These are phyloP conservation scores for Diospyros lotus DNA, from an alignment of 148 eudicot genomes.

Conservation along the genomic window DNA sequence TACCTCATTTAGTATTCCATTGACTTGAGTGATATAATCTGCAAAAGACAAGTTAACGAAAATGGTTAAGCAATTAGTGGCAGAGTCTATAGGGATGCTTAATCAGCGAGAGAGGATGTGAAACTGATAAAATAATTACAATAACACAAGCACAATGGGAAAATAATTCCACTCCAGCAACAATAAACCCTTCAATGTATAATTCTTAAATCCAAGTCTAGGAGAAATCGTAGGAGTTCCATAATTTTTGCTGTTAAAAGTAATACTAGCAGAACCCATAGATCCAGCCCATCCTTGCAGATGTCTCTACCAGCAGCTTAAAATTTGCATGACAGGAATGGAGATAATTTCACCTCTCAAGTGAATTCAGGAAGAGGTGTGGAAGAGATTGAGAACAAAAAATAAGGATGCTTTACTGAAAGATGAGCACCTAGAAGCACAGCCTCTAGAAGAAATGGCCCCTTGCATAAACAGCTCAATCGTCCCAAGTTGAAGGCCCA, in stretches of 20 bases:
- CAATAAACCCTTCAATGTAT: background rate
- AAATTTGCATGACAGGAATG: background rate
- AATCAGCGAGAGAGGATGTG: background rate
- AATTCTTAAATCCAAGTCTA: background rate
- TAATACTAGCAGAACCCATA: background rate
- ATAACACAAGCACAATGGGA: background rate
- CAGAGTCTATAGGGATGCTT: background rate
- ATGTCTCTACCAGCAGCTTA: background rate
- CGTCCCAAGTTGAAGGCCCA: conserved; percentile 79
- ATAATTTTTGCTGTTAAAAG: too few relatives aligned
- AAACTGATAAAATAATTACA: too few relatives aligned
- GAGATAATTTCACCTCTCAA: background rate
- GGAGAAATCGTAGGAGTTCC: background rate
- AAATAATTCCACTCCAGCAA: background rate
- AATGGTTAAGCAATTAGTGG: background rate
- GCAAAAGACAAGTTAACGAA: background rate
- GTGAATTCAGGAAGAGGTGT: background rate
- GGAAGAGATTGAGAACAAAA: background rate
- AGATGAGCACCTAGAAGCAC: background rate
- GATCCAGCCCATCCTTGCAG: background rate
- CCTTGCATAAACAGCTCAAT: conserved; percentile 14
- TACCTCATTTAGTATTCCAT: background rate
- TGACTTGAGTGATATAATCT: background rate
- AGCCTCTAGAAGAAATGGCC: background rate
- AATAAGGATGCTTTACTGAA: background rate